Base-by-base conservation (phyloP, 345 rosid species). In the Brassica rapa region DNA sequence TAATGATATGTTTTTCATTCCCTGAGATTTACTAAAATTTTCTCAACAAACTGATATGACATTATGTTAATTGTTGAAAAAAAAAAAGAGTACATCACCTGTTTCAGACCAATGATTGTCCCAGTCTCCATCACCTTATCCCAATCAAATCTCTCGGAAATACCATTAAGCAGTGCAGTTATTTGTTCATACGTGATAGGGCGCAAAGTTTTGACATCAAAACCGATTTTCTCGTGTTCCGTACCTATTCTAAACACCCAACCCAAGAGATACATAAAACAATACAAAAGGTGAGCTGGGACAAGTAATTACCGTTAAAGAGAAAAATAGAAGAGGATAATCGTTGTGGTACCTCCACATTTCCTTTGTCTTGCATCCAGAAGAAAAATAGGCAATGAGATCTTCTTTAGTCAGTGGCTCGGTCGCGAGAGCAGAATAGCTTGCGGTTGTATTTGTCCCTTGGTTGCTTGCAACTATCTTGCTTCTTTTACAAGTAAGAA, bases 101-200 rank as follows among this genome's bases (percentile, higher is more conserved):
- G 93, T 76, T 89, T 87, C 11, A 92, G 90, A 60, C 96, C 98
- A 77, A 92, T 89, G 25, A 89, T 89, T 56, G 82, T 51, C 70
- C 83, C 88, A 16, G 83, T 91, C 87, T 94, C 98, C 90, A 89
- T 86, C 82, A 90, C 55, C 84, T 88, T 91, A 6, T 88, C 97
- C 98, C 98, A 94, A 73, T 88, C 97, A 86, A 86, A 94, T 82
- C 96, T 94, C 88, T 94, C 96, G 4, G 97, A 85, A 75, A 94
- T 92, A 74, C 97, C 79, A 77, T 90, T 82, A 60, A 92, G 94
- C 85, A 94, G 79, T 66, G 89, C 88, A 32, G 92, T 74, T 82
- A 92, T 90, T 66, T 92, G 98, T 66, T 86, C 93, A 82, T 88
- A 90, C 60, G 82, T 92, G 88, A 94, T 87, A 57, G 97, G 96